A percentile compares a stretch with the other conserved stretches of the same genome.
phyloP scores from a whole-genome alignment of 225 moss, liverwort and hornwort genomes.

The Marchantia polymorpha region DNA sequence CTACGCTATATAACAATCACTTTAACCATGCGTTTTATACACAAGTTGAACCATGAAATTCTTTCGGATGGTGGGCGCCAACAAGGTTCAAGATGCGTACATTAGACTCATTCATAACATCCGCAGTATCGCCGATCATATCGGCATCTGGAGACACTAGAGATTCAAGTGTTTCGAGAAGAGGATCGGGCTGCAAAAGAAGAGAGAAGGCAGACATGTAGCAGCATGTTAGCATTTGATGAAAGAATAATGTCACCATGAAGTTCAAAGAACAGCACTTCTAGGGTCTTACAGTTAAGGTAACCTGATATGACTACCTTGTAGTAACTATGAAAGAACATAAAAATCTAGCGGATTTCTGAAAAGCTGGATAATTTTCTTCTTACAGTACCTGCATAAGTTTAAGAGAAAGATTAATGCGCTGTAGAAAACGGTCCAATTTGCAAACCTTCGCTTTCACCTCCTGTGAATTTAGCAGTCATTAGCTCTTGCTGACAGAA shows the following conservation, averaged over 20 bases:
- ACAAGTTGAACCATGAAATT: not conserved
- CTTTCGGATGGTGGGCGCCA: not conserved
- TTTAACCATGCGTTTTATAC: not conserved
- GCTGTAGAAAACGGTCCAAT: slow-evolving; percentile 63
- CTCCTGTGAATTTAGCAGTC: slow-evolving; percentile 33
- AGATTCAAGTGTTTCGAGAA: slow-evolving; percentile 74
- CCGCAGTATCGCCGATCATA: not conserved
- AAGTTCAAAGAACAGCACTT: no score
- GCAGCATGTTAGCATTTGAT: not conserved
- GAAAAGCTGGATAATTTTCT: not conserved
- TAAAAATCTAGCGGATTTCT: no score
- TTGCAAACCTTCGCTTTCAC: slow-evolving; percentile 69
- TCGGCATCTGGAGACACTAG: slow-evolving; percentile 29
- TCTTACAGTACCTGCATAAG: slow-evolving; percentile 60
- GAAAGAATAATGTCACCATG: no score
- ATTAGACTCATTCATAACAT: not conserved
- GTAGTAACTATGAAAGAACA: no score
- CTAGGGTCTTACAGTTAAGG: no score
- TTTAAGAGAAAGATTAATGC: slow-evolving; percentile 74
- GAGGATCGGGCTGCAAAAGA: slow-evolving; percentile 53
- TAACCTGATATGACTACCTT: no score
- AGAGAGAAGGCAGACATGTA: not conserved
- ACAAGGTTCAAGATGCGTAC: not conserved
- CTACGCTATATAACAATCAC: no score
- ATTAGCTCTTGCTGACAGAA: not conserved